Evolutionary conservation across 2,329 filamentous ascomycete genomes (phyloP).

Genomic region (Aspergillus nomiae): DNA sequence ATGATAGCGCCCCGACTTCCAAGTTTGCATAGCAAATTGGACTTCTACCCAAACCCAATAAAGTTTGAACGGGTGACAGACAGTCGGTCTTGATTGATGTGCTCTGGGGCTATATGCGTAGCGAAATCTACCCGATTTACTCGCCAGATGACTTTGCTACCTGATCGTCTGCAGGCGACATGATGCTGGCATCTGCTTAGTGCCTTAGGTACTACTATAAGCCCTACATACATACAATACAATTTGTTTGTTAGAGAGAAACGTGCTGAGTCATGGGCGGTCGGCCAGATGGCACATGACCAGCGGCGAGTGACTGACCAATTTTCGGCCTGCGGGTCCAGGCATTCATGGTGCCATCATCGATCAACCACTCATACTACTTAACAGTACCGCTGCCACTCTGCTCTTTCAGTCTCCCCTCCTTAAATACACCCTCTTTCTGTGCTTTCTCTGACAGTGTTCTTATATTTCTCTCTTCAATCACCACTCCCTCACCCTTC

Average conservation of each 20-base stretch:
- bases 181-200: not conserved
- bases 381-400: not conserved
- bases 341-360: constrained; percentile 13
- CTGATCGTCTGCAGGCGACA: constrained; percentile 6
- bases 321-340: constrained; percentile 6
- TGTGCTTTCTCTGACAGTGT: not conserved
- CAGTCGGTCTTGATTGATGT: too few relatives aligned
- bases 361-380: constrained; percentile 2
- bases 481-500: not conserved
- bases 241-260: not conserved
- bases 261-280: constrained; percentile 8
- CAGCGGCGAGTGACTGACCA: constrained; percentile 5
- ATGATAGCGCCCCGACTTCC: not conserved
- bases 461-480: constrained; percentile 1
- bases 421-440: constrained; percentile 2
- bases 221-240: not conserved
- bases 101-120: not conserved
- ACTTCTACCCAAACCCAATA: not conserved
- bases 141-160: constrained; percentile 7
- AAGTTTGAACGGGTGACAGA: not conserved
- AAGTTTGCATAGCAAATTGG: not conserved
- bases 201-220: not conserved
- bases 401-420: not conserved
- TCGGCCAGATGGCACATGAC: constrained; percentile 9
- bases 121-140: constrained; percentile 3